Conservation (phyloP, 2,329 filamentous ascomycete species). For the Elsinoe australis region DNA sequence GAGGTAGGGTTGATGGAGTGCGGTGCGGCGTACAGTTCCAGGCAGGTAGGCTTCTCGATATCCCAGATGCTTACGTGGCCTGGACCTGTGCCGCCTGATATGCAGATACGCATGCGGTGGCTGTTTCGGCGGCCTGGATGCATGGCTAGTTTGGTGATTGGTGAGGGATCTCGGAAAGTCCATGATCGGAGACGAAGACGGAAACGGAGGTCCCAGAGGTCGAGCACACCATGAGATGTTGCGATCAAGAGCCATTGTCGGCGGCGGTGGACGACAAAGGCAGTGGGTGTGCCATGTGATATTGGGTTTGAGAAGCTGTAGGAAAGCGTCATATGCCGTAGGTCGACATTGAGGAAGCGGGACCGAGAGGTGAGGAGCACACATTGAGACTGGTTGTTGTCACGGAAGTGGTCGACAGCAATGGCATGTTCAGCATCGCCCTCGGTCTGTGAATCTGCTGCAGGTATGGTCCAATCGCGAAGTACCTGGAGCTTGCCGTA, state of each 20-base stretch:
- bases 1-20: conserved; percentile 47
- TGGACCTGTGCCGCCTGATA: conserved; percentile 76
- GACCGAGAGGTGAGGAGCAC: conserved; percentile 81
- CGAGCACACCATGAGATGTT: conserved; percentile 84
- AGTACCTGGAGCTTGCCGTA: conserved; percentile 73
- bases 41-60: conserved; percentile 78
- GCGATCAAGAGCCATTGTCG: conserved; percentile 87
- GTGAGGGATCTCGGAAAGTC: conserved; percentile 72
- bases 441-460: not conserved
- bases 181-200: conserved; percentile 78
- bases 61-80: conserved; percentile 96
- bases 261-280: conserved; percentile 78
- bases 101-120: conserved; percentile 75
- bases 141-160: conserved; percentile 70
- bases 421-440: conserved; percentile 59
- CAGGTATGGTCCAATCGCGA: conserved; percentile 62
- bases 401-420: conserved; percentile 87
- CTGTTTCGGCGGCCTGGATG: conserved; percentile 53
- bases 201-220: conserved; percentile 97
- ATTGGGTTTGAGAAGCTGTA: conserved; percentile 80
- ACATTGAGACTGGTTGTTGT: conserved; percentile 72
- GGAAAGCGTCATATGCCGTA: conserved; percentile 75
- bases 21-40: conserved; percentile 72
- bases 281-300: conserved; percentile 84
- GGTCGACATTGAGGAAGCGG: conserved; percentile 73